A percentile compares a stretch with the other conserved stretches of the same genome.
Evolutionary conservation across 441 rosid genomes (phyloP).

Genomic region (Biscutella laevigata): DNA sequence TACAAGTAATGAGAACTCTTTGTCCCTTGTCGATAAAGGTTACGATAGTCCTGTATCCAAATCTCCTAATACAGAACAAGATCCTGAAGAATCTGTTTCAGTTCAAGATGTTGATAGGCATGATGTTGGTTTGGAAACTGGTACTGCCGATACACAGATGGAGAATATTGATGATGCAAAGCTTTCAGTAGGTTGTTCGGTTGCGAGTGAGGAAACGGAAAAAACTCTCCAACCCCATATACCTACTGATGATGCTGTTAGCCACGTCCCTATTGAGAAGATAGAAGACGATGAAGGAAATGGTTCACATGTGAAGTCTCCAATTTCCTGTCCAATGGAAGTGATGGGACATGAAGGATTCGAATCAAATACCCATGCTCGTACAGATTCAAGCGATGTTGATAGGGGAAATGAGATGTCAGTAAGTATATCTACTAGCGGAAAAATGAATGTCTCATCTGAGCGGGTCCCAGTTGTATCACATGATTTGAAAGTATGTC

Average conservation of each 20-base stretch:
- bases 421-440: neutral
- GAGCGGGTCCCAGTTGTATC: neutral
- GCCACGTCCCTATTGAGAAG: neutral
- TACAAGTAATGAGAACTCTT: slow-evolving; percentile 16
- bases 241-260: slow-evolving; percentile 1
- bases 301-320: neutral
- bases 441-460: neutral
- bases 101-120: slow-evolving; percentile 4
- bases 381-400: neutral
- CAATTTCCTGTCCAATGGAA: slow-evolving; percentile 12
- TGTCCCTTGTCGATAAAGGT: slow-evolving; percentile 13
- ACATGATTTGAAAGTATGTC: neutral
- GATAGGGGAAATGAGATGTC: neutral
- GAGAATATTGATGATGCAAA: neutral
- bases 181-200: slow-evolving; percentile 1
- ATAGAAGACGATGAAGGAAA: slow-evolving; percentile 3
- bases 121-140: neutral
- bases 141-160: slow-evolving; percentile 9
- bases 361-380: slow-evolving; percentile 5
- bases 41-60: slow-evolving; percentile 14
- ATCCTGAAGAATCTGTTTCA: slow-evolving; percentile 10
- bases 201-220: slow-evolving; percentile 10
- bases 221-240: neutral
- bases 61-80: slow-evolving; percentile 19
- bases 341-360: slow-evolving; percentile 3